phyloP scores from a whole-genome alignment of 2,329 filamentous ascomycete genomes.

The Talaromyces sp. region DNA sequence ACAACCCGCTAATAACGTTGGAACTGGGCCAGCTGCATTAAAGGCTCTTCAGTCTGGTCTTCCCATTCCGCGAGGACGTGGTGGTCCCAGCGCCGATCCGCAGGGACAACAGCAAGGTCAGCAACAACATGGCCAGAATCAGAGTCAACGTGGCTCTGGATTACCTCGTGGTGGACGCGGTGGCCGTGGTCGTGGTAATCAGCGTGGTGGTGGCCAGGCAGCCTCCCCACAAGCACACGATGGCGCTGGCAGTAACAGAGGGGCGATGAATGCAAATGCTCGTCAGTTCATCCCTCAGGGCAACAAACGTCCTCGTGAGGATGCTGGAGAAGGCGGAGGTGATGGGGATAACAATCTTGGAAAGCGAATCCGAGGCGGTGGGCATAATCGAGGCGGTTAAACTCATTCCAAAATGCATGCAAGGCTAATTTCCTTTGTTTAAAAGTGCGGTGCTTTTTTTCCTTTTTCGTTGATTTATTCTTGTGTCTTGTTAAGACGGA shows the following conservation, averaged over 20 bases:
- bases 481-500: background rate
- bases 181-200: slow-evolving; percentile 31
- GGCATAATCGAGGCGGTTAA: slow-evolving; percentile 27
- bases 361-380: slow-evolving; percentile 46
- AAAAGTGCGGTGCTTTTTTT: background rate
- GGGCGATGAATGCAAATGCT: slow-evolving; percentile 46
- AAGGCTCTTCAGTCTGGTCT: slow-evolving; percentile 41
- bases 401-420: background rate
- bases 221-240: slow-evolving; percentile 24
- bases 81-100: slow-evolving; percentile 20
- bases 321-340: slow-evolving; percentile 35
- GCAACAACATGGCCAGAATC: slow-evolving; percentile 3
- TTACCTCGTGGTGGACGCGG: slow-evolving; percentile 34
- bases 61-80: slow-evolving; percentile 39
- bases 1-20: slow-evolving; percentile 21
- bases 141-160: slow-evolving; percentile 9
- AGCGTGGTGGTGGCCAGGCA: slow-evolving; percentile 27
- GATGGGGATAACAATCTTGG: slow-evolving; percentile 19
- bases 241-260: slow-evolving; percentile 27
- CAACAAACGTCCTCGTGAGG: slow-evolving; percentile 54
- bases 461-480: background rate
- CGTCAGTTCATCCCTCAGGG: slow-evolving; percentile 55
- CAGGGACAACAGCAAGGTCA: slow-evolving; percentile 3
- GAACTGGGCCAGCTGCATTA: slow-evolving; percentile 36
- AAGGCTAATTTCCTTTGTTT: slow-evolving; percentile 14